Percentiles rank a stretch among this genome's conserved stretches.
phyloP scores from a whole-genome alignment of 441 rosid species.

The Adansonia gregorii region DNA sequence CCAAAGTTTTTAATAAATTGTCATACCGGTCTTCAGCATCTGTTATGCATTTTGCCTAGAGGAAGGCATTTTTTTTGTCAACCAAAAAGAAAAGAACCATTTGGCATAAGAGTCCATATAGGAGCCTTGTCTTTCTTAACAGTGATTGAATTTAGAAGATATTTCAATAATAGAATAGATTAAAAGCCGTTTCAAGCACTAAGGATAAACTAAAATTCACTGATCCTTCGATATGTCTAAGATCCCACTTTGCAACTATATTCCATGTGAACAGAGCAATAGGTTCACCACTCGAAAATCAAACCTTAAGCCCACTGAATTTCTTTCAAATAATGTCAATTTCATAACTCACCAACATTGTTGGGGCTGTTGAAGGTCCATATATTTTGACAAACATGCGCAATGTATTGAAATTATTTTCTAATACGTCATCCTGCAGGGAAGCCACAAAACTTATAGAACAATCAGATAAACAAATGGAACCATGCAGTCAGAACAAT shows the following conservation, averaged over 20 bases:
- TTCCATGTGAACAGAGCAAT: background rate
- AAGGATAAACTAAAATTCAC: background rate
- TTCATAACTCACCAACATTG: conserved; percentile 58
- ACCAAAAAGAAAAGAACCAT: background rate
- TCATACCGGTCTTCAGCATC: conserved; percentile 79
- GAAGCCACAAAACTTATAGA: conserved; percentile 26
- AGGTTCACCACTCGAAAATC: background rate
- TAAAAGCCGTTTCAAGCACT: background rate
- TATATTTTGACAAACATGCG: conserved; percentile 81
- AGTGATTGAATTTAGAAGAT: background rate
- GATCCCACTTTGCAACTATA: background rate
- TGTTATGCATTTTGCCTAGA: conserved; percentile 65
- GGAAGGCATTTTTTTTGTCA: background rate
- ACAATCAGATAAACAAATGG: conserved; percentile 15
- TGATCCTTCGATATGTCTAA: background rate
- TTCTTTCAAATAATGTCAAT: conserved; percentile 14
- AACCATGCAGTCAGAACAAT: conserved; percentile 15
- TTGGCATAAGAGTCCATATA: background rate
- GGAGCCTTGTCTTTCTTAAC: background rate
- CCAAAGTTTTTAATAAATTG: conserved; percentile 52
- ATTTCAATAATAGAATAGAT: background rate
- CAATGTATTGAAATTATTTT: conserved; percentile 75
- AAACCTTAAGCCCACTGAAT: background rate
- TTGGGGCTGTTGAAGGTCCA: conserved; percentile 68
- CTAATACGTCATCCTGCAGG: conserved; percentile 77